Evolutionary conservation across 1,284 basidiomycete species (phyloP), one percentile per base, ranked within the genome.

Genomic region (Exobasidium cylindrosporum): DNA sequence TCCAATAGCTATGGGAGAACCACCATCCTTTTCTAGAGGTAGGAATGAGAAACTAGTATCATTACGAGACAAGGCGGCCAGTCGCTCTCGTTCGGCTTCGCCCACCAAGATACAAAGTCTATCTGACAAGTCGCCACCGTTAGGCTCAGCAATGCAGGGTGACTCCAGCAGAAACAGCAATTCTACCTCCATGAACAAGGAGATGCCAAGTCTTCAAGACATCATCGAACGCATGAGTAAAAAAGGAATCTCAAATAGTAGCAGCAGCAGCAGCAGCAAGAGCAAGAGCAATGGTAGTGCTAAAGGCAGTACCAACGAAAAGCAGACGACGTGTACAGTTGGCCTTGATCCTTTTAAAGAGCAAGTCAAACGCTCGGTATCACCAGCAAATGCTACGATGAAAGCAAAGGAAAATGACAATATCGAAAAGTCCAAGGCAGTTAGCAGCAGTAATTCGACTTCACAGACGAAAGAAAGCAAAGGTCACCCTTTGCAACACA

Each of bases 401-500:
- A 47, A 14, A 32, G 23, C 61, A 5, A 17, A 28, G n/a, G 24
- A 13, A 28, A n/a, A 43, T 13, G 49, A 49, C 23, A 7, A 10
- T 29, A 13, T 26, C n/a, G 50, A 63, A 24, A 57, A 49, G 62
- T 23, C 10, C 30, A 26, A 28, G 13, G 31, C 47, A 17, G n/a
- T n/a, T n/a, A n/a, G n/a, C n/a, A n/a, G 5, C 13, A 62, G 35
- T 26, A n/a, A 45, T 30, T 17, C 35, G n/a, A 35, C 26, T 23
- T 23, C n/a, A n/a, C n/a, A 32, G 13, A 7, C 45, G 1, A 17
- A 29, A 13, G 23, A 30, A 2, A 40, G 1, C 4, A 40, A 50
- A 30, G 26, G 50, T 50, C 90, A 92, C 76, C 91, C 91, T 2
- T 82, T 95, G 30, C 88, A 90, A 74, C 89, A 89, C 80, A 78